These are phyloP conservation scores for Herpetomonas tarakana DNA, from an alignment of 208 protist species.

Conservation along the genomic window DNA sequence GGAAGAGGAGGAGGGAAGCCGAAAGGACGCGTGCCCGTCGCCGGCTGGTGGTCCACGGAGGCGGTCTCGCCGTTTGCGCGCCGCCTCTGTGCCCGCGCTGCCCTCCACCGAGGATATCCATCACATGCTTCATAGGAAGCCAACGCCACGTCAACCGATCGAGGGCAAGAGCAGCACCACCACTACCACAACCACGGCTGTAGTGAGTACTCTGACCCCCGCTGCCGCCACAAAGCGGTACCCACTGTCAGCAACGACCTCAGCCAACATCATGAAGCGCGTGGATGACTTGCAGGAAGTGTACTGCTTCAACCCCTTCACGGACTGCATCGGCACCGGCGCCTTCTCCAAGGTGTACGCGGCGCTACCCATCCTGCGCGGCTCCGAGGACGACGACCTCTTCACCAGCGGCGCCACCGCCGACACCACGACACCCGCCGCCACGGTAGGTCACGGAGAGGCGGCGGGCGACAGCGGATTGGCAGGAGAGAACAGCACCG, in stretches of 20 bases:
- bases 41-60: neutral
- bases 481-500: neutral
- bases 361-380: constrained; percentile 56
- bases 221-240: neutral
- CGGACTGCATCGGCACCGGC: constrained; percentile 62
- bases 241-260: neutral
- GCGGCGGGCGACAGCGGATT: too few species aligned
- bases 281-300: constrained; percentile 67
- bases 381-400: constrained; percentile 12
- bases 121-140: neutral
- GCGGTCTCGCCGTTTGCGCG: constrained; percentile 19
- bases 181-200: neutral
- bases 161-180: too few species aligned
- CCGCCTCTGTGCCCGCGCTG: constrained; percentile 44
- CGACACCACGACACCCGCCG: too few species aligned
- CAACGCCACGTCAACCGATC: neutral
- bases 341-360: constrained; percentile 80
- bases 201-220: neutral
- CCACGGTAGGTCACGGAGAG: too few species aligned
- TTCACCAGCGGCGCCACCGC: constrained; percentile 4
- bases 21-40: too few species aligned
- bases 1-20: too few species aligned
- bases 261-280: constrained; percentile 30
- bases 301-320: constrained; percentile 69
- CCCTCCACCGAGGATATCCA: constrained; percentile 16